Evolutionary conservation across 768 basidiomycete genomes (phyloP), one percentile per base, ranked within the genome.

Genomic region (Mycena metata): DNA sequence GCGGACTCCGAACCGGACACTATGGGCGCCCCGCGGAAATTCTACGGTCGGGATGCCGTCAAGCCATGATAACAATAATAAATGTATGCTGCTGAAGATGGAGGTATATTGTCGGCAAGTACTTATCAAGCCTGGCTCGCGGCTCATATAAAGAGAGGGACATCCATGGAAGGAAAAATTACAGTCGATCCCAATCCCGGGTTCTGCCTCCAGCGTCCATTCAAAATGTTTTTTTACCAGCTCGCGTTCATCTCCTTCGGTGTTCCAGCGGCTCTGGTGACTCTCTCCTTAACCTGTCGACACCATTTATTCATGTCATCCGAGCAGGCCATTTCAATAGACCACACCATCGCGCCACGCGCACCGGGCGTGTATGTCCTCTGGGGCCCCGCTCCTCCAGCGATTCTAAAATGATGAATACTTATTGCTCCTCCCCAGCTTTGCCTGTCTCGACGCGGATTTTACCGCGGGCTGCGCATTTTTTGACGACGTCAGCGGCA

Each of bases 401-500:
- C n/a, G n/a, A n/a, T n/a, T n/a, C n/a, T n/a, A n/a, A n/a, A n/a
- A n/a, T n/a, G n/a, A n/a, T 56, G 23, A 56, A 52, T 52, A 33
- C 51, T 52, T 19, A 30, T 50, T 24, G 49, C 49, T 50, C 49
- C 51, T 52, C 23, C 19, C 39, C 55, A 56, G 55, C 17, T 56
- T 56, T 56, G 55, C 55, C 59, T 60, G 59, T 17, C 30, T 35
- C 47, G 46, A 47, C 45, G 46, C 59, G 46, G 50, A 60, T 15
- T 60, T 60, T 33, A 24, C 43, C n/a, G n/a, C n/a, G n/a, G n/a
- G n/a, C n/a, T n/a, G n/a, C n/a, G n/a, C n/a, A n/a, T n/a, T n/a
- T n/a, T n/a, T n/a, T n/a, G n/a, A n/a, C n/a, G n/a, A n/a, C n/a
- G n/a, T n/a, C n/a, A n/a, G n/a, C n/a, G n/a, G n/a, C n/a, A n/a